These are phyloP conservation scores for Penicillium glabrum DNA, from an alignment of 2,329 filamentous ascomycete species.

Conservation along the genomic window DNA sequence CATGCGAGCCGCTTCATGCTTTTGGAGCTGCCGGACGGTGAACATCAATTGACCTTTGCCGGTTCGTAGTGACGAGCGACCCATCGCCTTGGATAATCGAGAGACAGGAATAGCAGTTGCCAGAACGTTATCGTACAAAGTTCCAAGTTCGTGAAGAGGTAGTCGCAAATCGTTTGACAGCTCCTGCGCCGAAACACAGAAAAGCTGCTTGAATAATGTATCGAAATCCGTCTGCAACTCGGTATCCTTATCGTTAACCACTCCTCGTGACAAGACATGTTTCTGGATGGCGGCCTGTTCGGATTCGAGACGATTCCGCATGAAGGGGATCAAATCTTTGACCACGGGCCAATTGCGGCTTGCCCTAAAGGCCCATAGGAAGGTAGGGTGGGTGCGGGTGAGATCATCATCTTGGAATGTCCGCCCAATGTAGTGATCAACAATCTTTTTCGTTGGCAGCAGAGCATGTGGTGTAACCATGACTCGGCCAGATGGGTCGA, in stretches of 20 bases:
- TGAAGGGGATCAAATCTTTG: slow-evolving; percentile 66
- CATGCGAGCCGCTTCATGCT: slow-evolving; percentile 62
- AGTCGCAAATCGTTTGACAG: slow-evolving; percentile 68
- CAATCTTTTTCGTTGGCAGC: slow-evolving; percentile 64
- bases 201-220: slow-evolving; percentile 75
- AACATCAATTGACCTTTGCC: slow-evolving; percentile 80
- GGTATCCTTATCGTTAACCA: slow-evolving; percentile 41
- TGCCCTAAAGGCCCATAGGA: slow-evolving; percentile 83
- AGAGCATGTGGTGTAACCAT: slow-evolving; percentile 49
- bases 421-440: slow-evolving; percentile 70
- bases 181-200: slow-evolving; percentile 75
- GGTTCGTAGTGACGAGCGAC: slow-evolving; percentile 26
- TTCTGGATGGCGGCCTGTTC: slow-evolving; percentile 49
- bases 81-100: slow-evolving; percentile 27
- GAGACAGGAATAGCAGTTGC: slow-evolving; percentile 56
- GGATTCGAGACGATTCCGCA: slow-evolving; percentile 67
- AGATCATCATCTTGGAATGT: slow-evolving; percentile 71
- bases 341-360: slow-evolving; percentile 75
- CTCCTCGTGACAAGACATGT: slow-evolving; percentile 49
- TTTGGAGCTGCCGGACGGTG: slow-evolving; percentile 64
- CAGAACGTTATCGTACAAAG: slow-evolving; percentile 74
- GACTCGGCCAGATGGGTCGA: slow-evolving; percentile 44
- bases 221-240: slow-evolving; percentile 69
- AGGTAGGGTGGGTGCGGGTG: slow-evolving; percentile 72
- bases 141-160: slow-evolving; percentile 63